These are phyloP conservation scores for Knufia petricola DNA, from an alignment of 2,329 filamentous ascomycete genomes.

Conservation along the genomic window DNA sequence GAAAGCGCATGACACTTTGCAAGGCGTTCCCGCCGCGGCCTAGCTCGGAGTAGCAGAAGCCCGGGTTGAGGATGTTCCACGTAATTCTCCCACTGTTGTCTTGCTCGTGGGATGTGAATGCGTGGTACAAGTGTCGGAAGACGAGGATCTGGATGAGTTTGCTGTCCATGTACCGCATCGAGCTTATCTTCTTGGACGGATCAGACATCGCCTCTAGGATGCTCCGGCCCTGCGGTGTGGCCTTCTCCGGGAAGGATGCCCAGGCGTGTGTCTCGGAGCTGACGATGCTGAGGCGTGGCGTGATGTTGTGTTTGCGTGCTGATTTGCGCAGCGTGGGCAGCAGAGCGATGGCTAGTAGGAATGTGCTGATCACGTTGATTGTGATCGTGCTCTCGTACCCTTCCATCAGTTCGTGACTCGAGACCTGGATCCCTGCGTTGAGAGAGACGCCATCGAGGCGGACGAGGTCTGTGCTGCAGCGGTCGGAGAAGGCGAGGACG, in stretches of 20 bases:
- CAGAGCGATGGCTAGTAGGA: constrained; percentile 42
- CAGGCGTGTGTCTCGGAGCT: constrained; percentile 36
- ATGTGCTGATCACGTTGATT: constrained; percentile 45
- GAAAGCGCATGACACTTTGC: constrained; percentile 25
- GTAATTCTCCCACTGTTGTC: constrained; percentile 31
- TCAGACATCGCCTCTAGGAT: constrained; percentile 33
- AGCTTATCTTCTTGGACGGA: constrained; percentile 29
- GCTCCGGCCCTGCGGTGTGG: constrained; percentile 24
- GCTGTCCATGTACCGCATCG: constrained; percentile 35
- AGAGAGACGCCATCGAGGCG: constrained; percentile 31
- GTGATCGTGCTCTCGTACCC: constrained; percentile 42
- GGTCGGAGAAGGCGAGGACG: constrained; percentile 30
- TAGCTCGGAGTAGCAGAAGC: constrained; percentile 43
- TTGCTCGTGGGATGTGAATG: neutral
- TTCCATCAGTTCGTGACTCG: constrained; percentile 29
- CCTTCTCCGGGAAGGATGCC: constrained; percentile 29
- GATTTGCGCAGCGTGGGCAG: constrained; percentile 43
- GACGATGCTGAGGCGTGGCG: constrained; percentile 31
- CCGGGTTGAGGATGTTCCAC: constrained; percentile 45
- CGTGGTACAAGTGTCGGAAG: constrained; percentile 27
- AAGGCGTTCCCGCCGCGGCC: constrained; percentile 27
- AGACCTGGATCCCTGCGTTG: constrained; percentile 38
- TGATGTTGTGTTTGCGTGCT: constrained; percentile 24
- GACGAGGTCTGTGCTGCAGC: constrained; percentile 23
- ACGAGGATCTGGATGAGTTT: constrained; percentile 42